Conservation (phyloP, 2,329 filamentous ascomycete genomes). For the Fusarium coffeatum region DNA sequence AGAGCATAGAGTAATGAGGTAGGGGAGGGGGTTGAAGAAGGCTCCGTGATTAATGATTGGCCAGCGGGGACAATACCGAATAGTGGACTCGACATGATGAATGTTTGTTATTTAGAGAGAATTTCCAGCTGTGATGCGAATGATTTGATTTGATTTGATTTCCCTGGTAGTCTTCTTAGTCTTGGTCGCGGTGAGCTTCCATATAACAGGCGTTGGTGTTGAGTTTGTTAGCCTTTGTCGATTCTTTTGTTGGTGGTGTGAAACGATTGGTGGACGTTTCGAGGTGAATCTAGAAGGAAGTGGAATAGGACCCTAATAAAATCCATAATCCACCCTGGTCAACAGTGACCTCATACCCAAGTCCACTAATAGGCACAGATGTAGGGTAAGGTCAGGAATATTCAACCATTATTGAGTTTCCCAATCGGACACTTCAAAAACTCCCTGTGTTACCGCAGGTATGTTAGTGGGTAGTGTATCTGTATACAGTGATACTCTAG, state of each 20-base stretch:
- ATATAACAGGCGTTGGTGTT: slow-evolving; percentile 14
- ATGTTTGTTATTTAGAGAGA: not conserved
- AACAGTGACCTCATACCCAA: slow-evolving; percentile 25
- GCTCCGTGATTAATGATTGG: slow-evolving; percentile 66
- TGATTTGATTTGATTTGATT: not conserved
- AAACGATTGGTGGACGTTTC: slow-evolving; percentile 39
- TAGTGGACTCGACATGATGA: slow-evolving; percentile 50
- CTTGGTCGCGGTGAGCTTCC: slow-evolving; percentile 5
- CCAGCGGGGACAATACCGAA: slow-evolving; percentile 72
- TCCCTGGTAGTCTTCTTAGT: not conserved
- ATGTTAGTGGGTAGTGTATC: not conserved
- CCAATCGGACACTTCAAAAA: not conserved
- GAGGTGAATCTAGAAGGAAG: slow-evolving; percentile 33
- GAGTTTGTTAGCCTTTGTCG: slow-evolving; percentile 24
- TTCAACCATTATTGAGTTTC: not conserved
- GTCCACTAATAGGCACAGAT: not conserved
- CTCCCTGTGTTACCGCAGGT: not conserved
- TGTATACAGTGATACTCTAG: not conserved
- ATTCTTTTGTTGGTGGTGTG: slow-evolving; percentile 32
- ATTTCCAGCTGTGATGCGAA: not conserved
- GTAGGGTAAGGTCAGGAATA: slow-evolving; percentile 22
- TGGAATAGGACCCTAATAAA: slow-evolving; percentile 22
- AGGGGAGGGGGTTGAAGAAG: slow-evolving; percentile 63
- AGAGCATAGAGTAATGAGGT: slow-evolving; percentile 69
- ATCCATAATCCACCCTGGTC: not conserved